Percentiles rank a stretch among this genome's conserved stretches.
These are phyloP conservation scores for Sindora glabra DNA, from an alignment of 306 rosid genomes.

Conservation along the genomic window DNA sequence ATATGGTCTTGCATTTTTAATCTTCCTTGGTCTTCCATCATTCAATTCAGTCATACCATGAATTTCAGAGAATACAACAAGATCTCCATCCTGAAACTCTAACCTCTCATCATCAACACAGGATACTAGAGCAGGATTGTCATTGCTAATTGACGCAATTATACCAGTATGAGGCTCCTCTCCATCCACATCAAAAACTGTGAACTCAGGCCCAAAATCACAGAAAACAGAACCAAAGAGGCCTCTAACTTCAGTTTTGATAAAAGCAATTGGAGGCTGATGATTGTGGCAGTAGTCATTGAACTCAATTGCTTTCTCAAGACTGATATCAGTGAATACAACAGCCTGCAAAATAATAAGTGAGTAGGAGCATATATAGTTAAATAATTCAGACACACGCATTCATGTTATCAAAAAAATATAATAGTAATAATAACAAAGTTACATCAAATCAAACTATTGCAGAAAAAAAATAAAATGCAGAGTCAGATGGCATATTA, in stretches of 20 bases:
- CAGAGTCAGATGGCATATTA: not conserved
- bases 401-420: not conserved
- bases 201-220: slow-evolving; percentile 92
- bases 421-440: no score
- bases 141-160: slow-evolving; percentile 78
- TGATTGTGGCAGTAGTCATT: slow-evolving; percentile 74
- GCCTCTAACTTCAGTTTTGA: slow-evolving; percentile 91
- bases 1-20: slow-evolving; percentile 63
- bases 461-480: not conserved
- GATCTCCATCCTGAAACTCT: slow-evolving; percentile 91
- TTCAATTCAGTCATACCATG: slow-evolving; percentile 85
- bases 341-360: slow-evolving; percentile 56
- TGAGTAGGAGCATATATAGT: not conserved
- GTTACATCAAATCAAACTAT: not conserved
- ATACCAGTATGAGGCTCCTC: slow-evolving; percentile 84
- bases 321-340: slow-evolving; percentile 63
- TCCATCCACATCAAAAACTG: slow-evolving; percentile 85
- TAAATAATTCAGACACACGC: not conserved
- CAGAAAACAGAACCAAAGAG: slow-evolving; percentile 89
- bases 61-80: slow-evolving; percentile 82
- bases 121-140: slow-evolving; percentile 60
- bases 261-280: slow-evolving; percentile 84
- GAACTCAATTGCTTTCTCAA: slow-evolving; percentile 64
- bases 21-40: slow-evolving; percentile 77
- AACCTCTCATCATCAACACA: slow-evolving; percentile 93